Base-by-base conservation (phyloP, 2,329 filamentous ascomycete species). In the Cryphonectria parasitica region DNA sequence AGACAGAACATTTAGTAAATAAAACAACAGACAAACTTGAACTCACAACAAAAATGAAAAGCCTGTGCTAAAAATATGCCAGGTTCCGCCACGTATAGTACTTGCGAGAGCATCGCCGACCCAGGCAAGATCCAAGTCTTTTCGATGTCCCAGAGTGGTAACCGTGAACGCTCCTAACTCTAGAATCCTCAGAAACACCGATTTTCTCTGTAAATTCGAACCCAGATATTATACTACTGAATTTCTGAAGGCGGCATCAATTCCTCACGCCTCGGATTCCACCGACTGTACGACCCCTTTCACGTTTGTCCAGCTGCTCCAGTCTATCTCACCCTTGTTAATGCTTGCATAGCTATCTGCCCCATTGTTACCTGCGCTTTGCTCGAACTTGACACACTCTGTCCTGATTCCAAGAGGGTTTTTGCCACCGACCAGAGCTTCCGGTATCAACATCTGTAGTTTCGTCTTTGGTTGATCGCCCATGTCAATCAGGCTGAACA, bases 361-460 rank as follows among this genome's bases (percentile, higher is more conserved):
- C 39, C n/a, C n/a, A n/a, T n/a, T n/a, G n/a, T n/a, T n/a, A n/a
- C 61, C 61, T 64, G 36, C 61, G 36, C 36, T 64, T 45, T 36
- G 34, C 17, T 64, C 36, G 61, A 64, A 64, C 17, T 45, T 64
- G 39, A 43, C 61, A 64, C 61, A 64, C 61, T 64, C 61, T 64
- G 36, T 64, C n/a, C 61, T 64, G 8, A 64, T 64, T 64, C 22
- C 22, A 39, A 64, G 61, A 5, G 2, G 2, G 36, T 64, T 64
- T 64, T 39, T 45, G 28, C 61, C 39, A 39, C 61, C 61, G 34
- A 64, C 61, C 39, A 64, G n/a, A 39, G 34, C 34, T 64, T 39
- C 15, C 17, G 61, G 61, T 64, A 64, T 64, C 52, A 56, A 13
- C 52, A 56, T 56, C 28, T 56, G 52, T 17, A 56, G 52, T 31